Evolutionary conservation across 1,284 basidiomycete species (phyloP).

Genomic region (Sphagnurus paluster): DNA sequence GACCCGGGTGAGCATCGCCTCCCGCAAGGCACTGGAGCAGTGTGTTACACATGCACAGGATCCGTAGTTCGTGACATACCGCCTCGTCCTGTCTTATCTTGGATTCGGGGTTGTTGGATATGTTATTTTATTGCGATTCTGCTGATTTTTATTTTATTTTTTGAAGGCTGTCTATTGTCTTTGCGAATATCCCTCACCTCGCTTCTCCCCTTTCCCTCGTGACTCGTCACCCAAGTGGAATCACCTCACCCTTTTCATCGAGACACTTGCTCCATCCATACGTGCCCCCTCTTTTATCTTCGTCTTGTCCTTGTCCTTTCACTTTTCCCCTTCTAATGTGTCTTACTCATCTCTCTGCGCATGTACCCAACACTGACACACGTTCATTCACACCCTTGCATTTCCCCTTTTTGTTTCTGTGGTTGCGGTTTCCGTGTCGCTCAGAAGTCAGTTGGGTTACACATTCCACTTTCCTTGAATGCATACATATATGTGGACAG

Average conservation of each 20-base stretch:
- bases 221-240: not conserved
- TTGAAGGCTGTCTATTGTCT: too few relatives aligned
- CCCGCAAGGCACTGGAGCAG: conserved; percentile 69
- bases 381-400: too few relatives aligned
- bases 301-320: conserved; percentile 6
- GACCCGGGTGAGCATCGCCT: conserved; percentile 55
- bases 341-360: conserved; percentile 21
- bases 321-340: conserved; percentile 4
- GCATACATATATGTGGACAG: conserved; percentile 16
- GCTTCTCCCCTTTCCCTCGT: too few relatives aligned
- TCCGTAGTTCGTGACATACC: conserved; percentile 77
- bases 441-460: not conserved
- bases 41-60: conserved; percentile 82
- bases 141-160: too few relatives aligned
- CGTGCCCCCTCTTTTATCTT: too few relatives aligned
- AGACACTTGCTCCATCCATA: not conserved
- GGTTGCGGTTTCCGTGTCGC: conserved; percentile 1
- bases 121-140: too few relatives aligned
- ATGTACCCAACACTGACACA: conserved; percentile 23
- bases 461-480: conserved; percentile 8
- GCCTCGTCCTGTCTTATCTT: not conserved
- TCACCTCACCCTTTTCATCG: not conserved
- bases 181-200: too few relatives aligned
- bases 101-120: conserved; percentile 11
- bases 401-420: conserved; percentile 7